Base-by-base conservation (phyloP, 2,329 filamentous ascomycete genomes). In the Colletotrichum limetticola region DNA sequence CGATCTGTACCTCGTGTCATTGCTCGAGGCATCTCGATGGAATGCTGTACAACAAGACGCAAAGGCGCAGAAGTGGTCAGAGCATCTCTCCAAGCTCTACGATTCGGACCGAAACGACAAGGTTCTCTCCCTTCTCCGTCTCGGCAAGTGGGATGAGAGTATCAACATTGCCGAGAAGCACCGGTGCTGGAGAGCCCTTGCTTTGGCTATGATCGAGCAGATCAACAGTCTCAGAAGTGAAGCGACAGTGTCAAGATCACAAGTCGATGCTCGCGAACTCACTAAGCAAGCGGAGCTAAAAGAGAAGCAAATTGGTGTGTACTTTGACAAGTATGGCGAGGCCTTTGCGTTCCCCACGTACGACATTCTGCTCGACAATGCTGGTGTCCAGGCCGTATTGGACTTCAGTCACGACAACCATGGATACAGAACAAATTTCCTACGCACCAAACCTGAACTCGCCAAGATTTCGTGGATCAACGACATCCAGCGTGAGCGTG, bases 401-500 rank as follows among this genome's bases (percentile, higher is more conserved):
- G 88, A 91, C 77, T 94, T 94, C 72, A 86, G 92, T 30, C 84
- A 91, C 68, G 93, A 95, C 78, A 91, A 91, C 76, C 84, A 89
- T 63, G 84, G 85, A n/a, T 92, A 91, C 78, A 89, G 97, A 68
- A 97, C 95, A 0, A 87, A 88, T 64, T 99, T 95, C 78, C 86
- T 99, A 60, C 91, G 94, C 55, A 91, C 90, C 68, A 90, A 91
- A 75, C 89, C 91, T 0, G 88, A 91, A 74, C 91, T 95, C 74
- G 92, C 92, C 32, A 94, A 94, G 77, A 87, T 99, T 57, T 92
- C 92, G 61, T 99, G 97, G 97, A 97, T 99, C 84, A 97, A 99
- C 80, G 95, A 98, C 79, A 89, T 98, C 8, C 87, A 91, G 73
- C 88, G 90, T 28, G 94, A 97, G 79, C 88, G 91, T 71, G 91